A percentile compares a stretch with the other conserved stretches of the same genome.
Conservation (phyloP, 495 filamentous ascomycete species). For the Chaetomium cochliodes region DNA sequence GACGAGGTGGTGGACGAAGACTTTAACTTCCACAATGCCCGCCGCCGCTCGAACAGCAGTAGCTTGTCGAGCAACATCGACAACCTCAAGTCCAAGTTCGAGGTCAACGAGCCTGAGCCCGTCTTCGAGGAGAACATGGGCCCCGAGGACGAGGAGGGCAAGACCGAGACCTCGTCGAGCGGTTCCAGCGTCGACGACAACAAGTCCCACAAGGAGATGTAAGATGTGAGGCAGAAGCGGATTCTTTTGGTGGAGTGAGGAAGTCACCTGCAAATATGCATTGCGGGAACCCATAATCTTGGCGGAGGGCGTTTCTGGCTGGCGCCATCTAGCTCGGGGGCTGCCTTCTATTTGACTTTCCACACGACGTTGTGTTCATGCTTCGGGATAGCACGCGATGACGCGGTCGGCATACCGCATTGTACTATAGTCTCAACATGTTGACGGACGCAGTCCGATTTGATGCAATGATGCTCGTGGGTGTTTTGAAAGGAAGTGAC, state of each 20-base stretch:
- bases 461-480: neutral
- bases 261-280: slow-evolving; percentile 25
- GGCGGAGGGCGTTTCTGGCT: slow-evolving; percentile 32
- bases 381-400: slow-evolving; percentile 21
- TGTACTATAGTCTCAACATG: slow-evolving; percentile 26
- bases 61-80: slow-evolving; percentile 58
- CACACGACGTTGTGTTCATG: slow-evolving; percentile 23
- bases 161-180: slow-evolving; percentile 54
- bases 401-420: slow-evolving; percentile 23
- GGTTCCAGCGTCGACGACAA: slow-evolving; percentile 40
- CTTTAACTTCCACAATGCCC: slow-evolving; percentile 79
- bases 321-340: slow-evolving; percentile 18
- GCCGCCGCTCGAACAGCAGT: slow-evolving; percentile 90
- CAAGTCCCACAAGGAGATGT: slow-evolving; percentile 37
- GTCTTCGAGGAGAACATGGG: slow-evolving; percentile 80
- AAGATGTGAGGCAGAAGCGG: slow-evolving; percentile 2
- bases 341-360: slow-evolving; percentile 34
- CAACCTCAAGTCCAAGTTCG: slow-evolving; percentile 85
- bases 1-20: slow-evolving; percentile 77
- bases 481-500: neutral
- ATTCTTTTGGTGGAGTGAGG: slow-evolving; percentile 18
- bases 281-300: slow-evolving; percentile 34
- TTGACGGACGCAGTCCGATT: slow-evolving; percentile 4
- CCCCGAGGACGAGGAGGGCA: slow-evolving; percentile 50
- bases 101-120: slow-evolving; percentile 76